phyloP scores from a whole-genome alignment of 2,329 filamentous ascomycete species.

The Exophiala dermatitidis region DNA sequence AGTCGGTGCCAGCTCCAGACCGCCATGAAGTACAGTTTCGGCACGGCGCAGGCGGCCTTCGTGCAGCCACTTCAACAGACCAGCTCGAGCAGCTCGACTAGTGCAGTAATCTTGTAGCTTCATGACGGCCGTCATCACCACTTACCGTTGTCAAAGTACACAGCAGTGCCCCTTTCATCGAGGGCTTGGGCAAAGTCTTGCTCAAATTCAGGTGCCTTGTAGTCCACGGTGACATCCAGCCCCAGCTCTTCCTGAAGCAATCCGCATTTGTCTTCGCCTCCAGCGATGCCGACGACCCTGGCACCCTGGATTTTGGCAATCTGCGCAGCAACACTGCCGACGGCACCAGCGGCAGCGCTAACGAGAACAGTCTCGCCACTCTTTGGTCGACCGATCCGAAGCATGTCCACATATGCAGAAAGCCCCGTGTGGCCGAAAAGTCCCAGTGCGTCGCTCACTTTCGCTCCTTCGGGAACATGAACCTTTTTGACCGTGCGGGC shows the following conservation, averaged over 20 bases:
- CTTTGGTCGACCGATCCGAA: constrained; percentile 59
- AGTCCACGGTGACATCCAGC: constrained; percentile 59
- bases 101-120: too few relatives aligned
- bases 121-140: neutral
- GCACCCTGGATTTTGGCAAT: constrained; percentile 48
- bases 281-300: constrained; percentile 56
- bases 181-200: constrained; percentile 26
- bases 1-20: constrained; percentile 43
- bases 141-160: constrained; percentile 60
- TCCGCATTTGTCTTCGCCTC: constrained; percentile 57
- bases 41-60: constrained; percentile 57
- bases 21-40: constrained; percentile 51
- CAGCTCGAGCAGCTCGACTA: constrained; percentile 42
- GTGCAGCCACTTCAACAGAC: constrained; percentile 62
- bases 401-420: constrained; percentile 68
- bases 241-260: constrained; percentile 60
- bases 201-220: constrained; percentile 57
- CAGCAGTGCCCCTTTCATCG: constrained; percentile 46
- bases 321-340: constrained; percentile 40
- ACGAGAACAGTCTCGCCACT: constrained; percentile 68
- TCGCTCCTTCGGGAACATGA: constrained; percentile 8
- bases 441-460: constrained; percentile 38
- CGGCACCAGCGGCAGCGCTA: constrained; percentile 68
- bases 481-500: constrained; percentile 23
- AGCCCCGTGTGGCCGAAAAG: constrained; percentile 40